Evolutionary conservation across 768 basidiomycete genomes (phyloP).

Genomic region (Tephrocybe sp.): DNA sequence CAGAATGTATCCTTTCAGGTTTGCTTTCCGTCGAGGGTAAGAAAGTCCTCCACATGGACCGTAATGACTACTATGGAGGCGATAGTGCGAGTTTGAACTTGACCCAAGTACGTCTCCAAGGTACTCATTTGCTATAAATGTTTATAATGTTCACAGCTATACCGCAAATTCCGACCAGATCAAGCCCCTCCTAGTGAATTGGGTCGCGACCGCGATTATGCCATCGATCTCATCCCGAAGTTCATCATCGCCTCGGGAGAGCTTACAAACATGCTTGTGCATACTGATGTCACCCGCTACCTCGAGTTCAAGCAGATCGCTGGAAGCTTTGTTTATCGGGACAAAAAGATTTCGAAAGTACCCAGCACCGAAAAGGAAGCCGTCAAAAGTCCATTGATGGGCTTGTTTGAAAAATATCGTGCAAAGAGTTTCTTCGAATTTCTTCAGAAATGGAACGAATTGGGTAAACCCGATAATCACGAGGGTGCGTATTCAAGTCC

Average conservation of each 20-base stretch:
- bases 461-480: constrained; percentile 89
- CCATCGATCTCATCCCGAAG: constrained; percentile 96
- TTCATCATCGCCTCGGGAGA: constrained; percentile 99
- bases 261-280: constrained; percentile 96
- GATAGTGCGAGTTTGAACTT: constrained; percentile 96
- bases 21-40: constrained; percentile 98
- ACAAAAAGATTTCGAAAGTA: constrained; percentile 96
- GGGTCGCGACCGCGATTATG: constrained; percentile 96
- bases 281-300: constrained; percentile 98
- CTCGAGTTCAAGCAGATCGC: constrained; percentile 99
- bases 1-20: constrained; percentile 98
- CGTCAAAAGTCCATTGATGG: constrained; percentile 93
- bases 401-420: constrained; percentile 96
- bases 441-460: constrained; percentile 90
- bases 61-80: constrained; percentile 98
- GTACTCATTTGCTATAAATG: not conserved
- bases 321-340: constrained; percentile 95
- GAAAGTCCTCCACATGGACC: constrained; percentile 98
- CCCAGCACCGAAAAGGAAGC: constrained; percentile 98
- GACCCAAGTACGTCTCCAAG: constrained; percentile 70
- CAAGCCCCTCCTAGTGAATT: constrained; percentile 77
- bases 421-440: constrained; percentile 99
- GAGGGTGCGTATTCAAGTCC: constrained; percentile 56
- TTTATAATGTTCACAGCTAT: constrained; percentile 59
- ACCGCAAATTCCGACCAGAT: constrained; percentile 88